Percentiles rank a stretch among this genome's conserved stretches.
Conservation (phyloP, 140 eudicot genomes). For the Bidens hawaiensis region DNA sequence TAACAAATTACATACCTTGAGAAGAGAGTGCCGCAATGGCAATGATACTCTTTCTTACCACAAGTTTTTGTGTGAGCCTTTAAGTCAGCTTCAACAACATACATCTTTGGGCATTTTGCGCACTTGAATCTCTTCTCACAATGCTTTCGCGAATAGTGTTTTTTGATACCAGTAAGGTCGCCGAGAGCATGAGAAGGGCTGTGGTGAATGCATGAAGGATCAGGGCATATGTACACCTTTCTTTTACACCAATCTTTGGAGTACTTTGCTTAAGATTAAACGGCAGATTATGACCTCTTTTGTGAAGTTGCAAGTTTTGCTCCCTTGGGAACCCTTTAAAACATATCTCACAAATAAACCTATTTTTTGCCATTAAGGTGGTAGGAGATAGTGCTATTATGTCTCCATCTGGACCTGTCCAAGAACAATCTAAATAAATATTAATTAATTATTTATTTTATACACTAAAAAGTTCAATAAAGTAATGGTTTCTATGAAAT, state of each 20-base stretch:
- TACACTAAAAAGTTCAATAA: neutral
- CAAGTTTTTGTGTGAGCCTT: conserved; percentile 34
- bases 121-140: conserved; percentile 25
- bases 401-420: conserved; percentile 31
- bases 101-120: conserved; percentile 17
- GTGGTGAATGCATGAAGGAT: conserved; percentile 28
- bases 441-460: neutral
- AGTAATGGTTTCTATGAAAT: neutral
- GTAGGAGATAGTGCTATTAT: conserved; percentile 33
- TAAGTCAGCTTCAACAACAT: conserved; percentile 31
- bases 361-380: conserved; percentile 21
- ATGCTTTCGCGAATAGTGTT: conserved; percentile 37
- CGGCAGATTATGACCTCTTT: conserved; percentile 34
- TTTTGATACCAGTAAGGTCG: conserved; percentile 38
- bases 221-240: conserved; percentile 33
- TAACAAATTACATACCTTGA: conserved; percentile 21
- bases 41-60: conserved; percentile 23
- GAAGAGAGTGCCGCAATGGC: conserved; percentile 19
- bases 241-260: neutral
- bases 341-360: conserved; percentile 35
- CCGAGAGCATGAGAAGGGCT: conserved; percentile 25
- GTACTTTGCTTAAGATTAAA: conserved; percentile 30
- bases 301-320: conserved; percentile 35
- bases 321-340: conserved; percentile 36
- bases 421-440: neutral